A percentile compares a stretch with the other conserved stretches of the same genome.
These are phyloP conservation scores for Phytomonas francai DNA, from an alignment of 208 protist species.

Conservation along the genomic window DNA sequence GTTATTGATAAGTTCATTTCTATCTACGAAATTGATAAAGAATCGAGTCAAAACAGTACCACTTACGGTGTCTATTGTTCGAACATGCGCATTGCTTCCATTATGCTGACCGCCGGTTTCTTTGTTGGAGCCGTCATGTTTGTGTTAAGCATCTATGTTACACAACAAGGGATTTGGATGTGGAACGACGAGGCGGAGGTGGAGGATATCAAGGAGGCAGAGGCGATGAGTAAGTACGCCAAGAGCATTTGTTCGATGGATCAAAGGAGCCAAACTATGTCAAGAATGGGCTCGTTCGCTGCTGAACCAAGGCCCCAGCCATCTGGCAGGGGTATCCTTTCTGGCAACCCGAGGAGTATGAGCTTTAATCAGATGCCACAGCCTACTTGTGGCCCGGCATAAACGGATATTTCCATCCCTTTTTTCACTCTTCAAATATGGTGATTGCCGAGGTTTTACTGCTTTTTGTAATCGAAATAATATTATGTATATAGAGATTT, in stretches of 20 bases:
- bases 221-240: background rate
- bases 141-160: slow-evolving; percentile 53
- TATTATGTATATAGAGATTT: background rate
- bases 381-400: background rate
- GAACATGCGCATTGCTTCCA: slow-evolving; percentile 23
- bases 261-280: background rate
- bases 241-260: background rate
- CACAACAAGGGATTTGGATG: slow-evolving; percentile 54
- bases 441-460: background rate
- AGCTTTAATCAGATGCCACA: background rate
- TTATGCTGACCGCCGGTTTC: slow-evolving; percentile 63
- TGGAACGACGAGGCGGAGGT: slow-evolving; percentile 18
- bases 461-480: background rate
- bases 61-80: slow-evolving; percentile 24
- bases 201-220: slow-evolving; percentile 2
- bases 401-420: background rate
- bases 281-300: background rate
- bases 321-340: background rate
- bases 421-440: background rate
- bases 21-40: slow-evolving; percentile 27
- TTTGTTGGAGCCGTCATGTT: slow-evolving; percentile 75
- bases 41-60: slow-evolving; percentile 1
- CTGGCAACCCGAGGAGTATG: background rate
- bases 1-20: slow-evolving; percentile 53
- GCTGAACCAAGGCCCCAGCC: slow-evolving; percentile 11